phyloP scores from a whole-genome alignment of 768 basidiomycete species.

The Boletus pseudo-olivaceus region DNA sequence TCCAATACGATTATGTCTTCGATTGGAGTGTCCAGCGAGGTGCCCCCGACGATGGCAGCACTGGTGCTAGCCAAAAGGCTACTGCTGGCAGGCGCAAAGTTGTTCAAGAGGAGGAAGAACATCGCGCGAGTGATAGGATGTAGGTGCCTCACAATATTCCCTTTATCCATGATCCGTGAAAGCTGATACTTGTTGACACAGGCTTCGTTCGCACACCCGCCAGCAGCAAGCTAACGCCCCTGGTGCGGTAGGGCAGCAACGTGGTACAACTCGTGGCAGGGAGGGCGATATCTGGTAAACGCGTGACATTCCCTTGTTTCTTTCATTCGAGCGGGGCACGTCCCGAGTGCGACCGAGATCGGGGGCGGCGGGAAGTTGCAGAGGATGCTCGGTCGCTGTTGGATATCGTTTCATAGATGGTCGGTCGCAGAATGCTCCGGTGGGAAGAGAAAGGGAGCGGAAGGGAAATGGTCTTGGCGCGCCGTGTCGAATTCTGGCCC shows the following conservation, averaged over 20 bases:
- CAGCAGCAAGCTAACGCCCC: constrained; percentile 65
- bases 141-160: constrained; percentile 42
- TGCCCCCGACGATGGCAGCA: constrained; percentile 61
- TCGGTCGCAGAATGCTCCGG: constrained; percentile 27
- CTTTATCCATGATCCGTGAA: constrained; percentile 9
- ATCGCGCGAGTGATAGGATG: constrained; percentile 79
- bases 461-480: constrained; percentile 24
- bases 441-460: constrained; percentile 16
- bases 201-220: constrained; percentile 84
- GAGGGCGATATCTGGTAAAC: constrained; percentile 48
- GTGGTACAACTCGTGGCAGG: constrained; percentile 37
- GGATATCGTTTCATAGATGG: constrained; percentile 34
- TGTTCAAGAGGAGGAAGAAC: constrained; percentile 82
- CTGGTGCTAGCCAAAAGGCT: constrained; percentile 60
- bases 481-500: constrained; percentile 16
- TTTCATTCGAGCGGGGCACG: constrained; percentile 37
- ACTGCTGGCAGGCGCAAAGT: constrained; percentile 70
- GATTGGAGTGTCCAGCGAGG: constrained; percentile 93
- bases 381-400: constrained; percentile 34
- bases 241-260: constrained; percentile 45
- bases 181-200: constrained; percentile 30
- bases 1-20: constrained; percentile 99
- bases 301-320: constrained; percentile 25
- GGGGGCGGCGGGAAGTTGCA: constrained; percentile 36
- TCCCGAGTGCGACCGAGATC: constrained; percentile 44